Evolutionary conservation across 176 grass and related monocot species (phyloP).

Genomic region (Paspalum vaginatum): DNA sequence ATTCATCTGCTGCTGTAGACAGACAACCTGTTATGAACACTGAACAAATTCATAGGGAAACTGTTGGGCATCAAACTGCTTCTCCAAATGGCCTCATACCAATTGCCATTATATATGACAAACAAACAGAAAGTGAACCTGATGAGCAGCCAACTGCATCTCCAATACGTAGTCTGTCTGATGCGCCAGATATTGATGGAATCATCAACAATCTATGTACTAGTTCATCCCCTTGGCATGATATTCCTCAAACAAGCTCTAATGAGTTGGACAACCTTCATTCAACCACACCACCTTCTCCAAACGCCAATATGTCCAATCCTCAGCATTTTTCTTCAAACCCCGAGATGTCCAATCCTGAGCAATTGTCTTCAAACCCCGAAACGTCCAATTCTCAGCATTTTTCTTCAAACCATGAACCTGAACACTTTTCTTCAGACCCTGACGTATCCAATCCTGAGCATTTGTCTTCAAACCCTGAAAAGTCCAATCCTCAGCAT

Average conservation of each 20-base stretch:
- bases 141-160: conserved; percentile 21
- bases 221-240: not conserved
- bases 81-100: conserved; percentile 16
- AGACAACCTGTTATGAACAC: conserved; percentile 14
- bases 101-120: not conserved
- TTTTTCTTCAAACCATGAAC: conserved; percentile 28
- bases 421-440: conserved; percentile 16
- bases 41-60: conserved; percentile 13
- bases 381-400: conserved; percentile 30
- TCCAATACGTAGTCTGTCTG: conserved; percentile 16
- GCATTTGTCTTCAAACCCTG: conserved; percentile 23
- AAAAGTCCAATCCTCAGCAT: conserved; percentile 23
- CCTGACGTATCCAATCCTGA: conserved; percentile 36
- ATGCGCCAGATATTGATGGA: conserved; percentile 32
- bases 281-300: not conserved
- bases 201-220: conserved; percentile 17
- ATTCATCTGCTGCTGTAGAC: conserved; percentile 31
- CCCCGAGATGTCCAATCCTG: conserved; percentile 38
- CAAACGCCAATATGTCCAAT: conserved; percentile 31
- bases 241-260: conserved; percentile 30
- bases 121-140: conserved; percentile 35
- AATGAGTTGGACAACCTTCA: conserved; percentile 4
- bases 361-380: conserved; percentile 28
- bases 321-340: conserved; percentile 32
- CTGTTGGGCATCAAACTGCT: conserved; percentile 9